Conservation (phyloP, 768 basidiomycete genomes). For the Suillus discolor region DNA sequence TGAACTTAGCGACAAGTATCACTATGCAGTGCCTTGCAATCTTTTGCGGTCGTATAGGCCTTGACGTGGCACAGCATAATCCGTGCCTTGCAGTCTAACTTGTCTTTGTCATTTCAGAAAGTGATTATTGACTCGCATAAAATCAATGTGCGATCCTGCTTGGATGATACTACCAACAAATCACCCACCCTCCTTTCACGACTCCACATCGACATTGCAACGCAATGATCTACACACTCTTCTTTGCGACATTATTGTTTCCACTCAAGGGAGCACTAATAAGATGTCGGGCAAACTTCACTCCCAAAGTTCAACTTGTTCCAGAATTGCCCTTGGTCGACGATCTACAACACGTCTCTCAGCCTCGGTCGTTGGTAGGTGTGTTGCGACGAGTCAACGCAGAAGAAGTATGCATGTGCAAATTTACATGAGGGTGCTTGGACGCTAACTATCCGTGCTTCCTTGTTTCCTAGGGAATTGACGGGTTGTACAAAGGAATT, state of each 20-base stretch:
- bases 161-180: neutral
- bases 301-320: neutral
- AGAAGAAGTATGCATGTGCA: neutral
- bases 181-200: neutral
- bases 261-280: conserved; percentile 8
- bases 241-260: neutral
- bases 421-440: neutral
- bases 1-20: neutral
- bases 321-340: neutral
- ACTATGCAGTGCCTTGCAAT: neutral
- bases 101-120: neutral
- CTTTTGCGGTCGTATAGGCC: neutral
- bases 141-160: neutral
- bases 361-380: neutral
- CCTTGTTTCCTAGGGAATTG: neutral
- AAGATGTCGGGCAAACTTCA: conserved; percentile 9
- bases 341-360: neutral
- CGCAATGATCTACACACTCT: neutral
- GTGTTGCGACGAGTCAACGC: neutral
- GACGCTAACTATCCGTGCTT: neutral
- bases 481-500: neutral
- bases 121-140: neutral
- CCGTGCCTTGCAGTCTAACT: neutral
- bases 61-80: neutral
- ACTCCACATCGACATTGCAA: neutral